phyloP scores from a whole-genome alignment of 257 asterid genomes.

The Mitragyna speciosa region DNA sequence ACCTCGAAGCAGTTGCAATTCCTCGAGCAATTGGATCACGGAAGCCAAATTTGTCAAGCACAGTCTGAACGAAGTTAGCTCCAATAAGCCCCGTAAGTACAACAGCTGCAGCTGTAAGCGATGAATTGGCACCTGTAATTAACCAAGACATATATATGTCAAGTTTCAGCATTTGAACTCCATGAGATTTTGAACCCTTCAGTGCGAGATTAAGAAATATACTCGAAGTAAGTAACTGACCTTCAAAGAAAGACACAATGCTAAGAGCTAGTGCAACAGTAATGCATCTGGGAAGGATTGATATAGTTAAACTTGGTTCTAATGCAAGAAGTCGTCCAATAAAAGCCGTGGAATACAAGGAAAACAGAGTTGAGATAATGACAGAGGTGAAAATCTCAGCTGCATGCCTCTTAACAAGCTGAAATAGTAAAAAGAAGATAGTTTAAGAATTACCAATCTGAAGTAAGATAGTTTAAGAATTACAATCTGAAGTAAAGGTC shows the following conservation, averaged over 20 bases:
- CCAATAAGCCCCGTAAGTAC: slow-evolving; percentile 94
- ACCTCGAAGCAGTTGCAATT: slow-evolving; percentile 99
- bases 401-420: slow-evolving; percentile 98
- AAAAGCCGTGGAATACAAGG: slow-evolving; percentile 88
- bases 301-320: slow-evolving; percentile 68
- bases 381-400: slow-evolving; percentile 94
- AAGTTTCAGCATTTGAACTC: background rate
- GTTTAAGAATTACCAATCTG: background rate
- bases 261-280: slow-evolving; percentile 99
- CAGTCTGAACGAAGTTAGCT: slow-evolving; percentile 87
- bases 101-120: slow-evolving; percentile 96
- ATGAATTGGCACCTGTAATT: slow-evolving; percentile 84
- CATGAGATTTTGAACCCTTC: background rate
- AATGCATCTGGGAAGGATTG: slow-evolving; percentile 96
- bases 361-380: slow-evolving; percentile 70
- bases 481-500: background rate
- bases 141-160: background rate
- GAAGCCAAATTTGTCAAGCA: slow-evolving; percentile 80
- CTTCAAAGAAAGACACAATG: slow-evolving; percentile 92
- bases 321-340: slow-evolving; percentile 75
- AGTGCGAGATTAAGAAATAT: background rate
- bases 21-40: slow-evolving; percentile 97
- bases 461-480: background rate
- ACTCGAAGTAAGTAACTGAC: slow-evolving; percentile 29
- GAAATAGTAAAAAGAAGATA: slow-evolving; percentile 16